These are phyloP conservation scores for Phytopythium kandeliae DNA, from an alignment of 352 stramenopile species.

Conservation along the genomic window DNA sequence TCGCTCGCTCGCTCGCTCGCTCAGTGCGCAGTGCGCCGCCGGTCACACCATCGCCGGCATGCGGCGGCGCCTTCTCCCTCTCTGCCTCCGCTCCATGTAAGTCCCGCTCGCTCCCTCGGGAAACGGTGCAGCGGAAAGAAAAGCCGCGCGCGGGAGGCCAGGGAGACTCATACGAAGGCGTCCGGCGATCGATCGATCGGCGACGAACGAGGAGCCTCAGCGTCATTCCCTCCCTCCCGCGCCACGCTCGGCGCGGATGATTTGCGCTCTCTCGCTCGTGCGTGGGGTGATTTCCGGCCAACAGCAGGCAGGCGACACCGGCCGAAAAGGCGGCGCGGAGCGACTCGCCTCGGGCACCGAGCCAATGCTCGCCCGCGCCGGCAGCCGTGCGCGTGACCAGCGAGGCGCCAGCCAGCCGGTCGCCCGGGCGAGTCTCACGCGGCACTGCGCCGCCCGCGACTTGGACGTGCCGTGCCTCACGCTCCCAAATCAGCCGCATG, in stretches of 20 bases:
- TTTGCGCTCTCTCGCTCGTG: neutral
- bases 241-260: too few species aligned
- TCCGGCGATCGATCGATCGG: neutral
- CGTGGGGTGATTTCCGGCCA: neutral
- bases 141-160: too few species aligned
- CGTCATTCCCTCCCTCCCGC: too few species aligned
- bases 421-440: neutral
- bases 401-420: neutral
- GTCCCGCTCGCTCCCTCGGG: neutral
- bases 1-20: too few species aligned
- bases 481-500: neutral
- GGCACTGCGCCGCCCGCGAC: neutral
- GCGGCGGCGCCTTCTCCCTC: too few species aligned
- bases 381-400: neutral
- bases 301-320: neutral
- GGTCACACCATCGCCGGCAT: too few species aligned
- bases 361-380: neutral
- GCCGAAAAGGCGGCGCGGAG: neutral
- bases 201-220: too few species aligned
- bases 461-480: neutral
- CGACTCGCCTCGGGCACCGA: too few species aligned
- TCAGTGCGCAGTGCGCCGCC: too few species aligned
- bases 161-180: neutral
- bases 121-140: slow-evolving; percentile 1
- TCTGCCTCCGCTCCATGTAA: too few species aligned